These are phyloP conservation scores for Tulasnella sp. DNA, from an alignment of 768 basidiomycete species.

Conservation along the genomic window DNA sequence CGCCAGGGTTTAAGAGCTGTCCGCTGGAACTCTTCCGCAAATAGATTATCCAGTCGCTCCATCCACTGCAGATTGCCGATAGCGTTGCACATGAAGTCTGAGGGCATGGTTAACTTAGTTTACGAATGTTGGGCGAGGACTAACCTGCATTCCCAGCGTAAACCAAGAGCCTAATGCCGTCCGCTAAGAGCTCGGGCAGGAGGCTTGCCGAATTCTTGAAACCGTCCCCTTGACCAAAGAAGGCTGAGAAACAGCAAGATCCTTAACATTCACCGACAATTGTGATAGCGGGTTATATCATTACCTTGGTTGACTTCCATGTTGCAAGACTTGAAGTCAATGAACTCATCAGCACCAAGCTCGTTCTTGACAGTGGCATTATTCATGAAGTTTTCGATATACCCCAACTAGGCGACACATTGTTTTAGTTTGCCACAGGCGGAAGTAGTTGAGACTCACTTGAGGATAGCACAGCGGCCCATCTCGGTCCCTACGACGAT, in stretches of 20 bases:
- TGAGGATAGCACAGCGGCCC: constrained; percentile 40
- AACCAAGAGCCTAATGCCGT: constrained; percentile 71
- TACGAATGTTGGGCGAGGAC: neutral
- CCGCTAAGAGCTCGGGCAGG: constrained; percentile 67
- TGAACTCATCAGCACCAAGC: constrained; percentile 53
- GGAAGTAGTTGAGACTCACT: neutral
- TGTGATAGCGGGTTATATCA: neutral
- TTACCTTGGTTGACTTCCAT: constrained; percentile 57
- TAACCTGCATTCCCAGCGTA: constrained; percentile 62
- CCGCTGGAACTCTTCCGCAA: constrained; percentile 25
- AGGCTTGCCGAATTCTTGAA: constrained; percentile 71
- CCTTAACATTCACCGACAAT: neutral
- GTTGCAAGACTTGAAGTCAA: constrained; percentile 41
- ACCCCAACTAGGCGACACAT: constrained; percentile 43
- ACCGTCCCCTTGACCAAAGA: constrained; percentile 63
- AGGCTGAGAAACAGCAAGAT: constrained; percentile 13
- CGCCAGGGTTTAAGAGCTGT: constrained; percentile 37
- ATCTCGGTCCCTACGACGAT: constrained; percentile 46
- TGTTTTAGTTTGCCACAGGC: constrained; percentile 25
- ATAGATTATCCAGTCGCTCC: constrained; percentile 45
- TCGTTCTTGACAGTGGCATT: constrained; percentile 59
- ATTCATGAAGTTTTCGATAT: constrained; percentile 88
- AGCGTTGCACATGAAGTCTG: constrained; percentile 81
- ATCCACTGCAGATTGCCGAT: constrained; percentile 75
- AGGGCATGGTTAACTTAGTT: constrained; percentile 19